A percentile compares a stretch with the other conserved stretches of the same genome.
phyloP scores from a whole-genome alignment of 805 yeast species.

The Pichia insulana region DNA sequence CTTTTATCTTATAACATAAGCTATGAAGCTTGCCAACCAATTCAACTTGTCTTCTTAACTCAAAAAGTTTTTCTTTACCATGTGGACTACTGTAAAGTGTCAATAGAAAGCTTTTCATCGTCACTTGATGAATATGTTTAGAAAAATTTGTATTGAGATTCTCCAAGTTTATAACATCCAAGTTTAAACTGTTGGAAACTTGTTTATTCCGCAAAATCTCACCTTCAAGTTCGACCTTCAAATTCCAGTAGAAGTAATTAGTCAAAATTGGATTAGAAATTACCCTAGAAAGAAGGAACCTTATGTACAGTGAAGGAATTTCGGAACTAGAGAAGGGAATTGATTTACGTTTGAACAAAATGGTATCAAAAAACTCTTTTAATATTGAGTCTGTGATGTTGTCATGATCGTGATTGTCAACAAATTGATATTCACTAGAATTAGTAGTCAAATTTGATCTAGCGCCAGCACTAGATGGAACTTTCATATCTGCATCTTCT shows the following conservation, averaged over 20 bases:
- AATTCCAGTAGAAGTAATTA: constrained; percentile 83
- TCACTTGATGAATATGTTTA: constrained; percentile 18
- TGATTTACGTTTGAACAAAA: constrained; percentile 11
- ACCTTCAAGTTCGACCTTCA: constrained; percentile 81
- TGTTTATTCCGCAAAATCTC: constrained; percentile 25
- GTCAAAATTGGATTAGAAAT: constrained; percentile 59
- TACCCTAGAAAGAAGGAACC: constrained; percentile 68
- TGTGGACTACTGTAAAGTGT: constrained; percentile 17
- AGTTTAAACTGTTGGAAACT: not conserved
- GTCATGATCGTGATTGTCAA: constrained; percentile 18
- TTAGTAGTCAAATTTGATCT: constrained; percentile 21
- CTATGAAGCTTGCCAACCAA: constrained; percentile 58
- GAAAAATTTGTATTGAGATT: not conserved
- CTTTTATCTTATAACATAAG: constrained; percentile 56
- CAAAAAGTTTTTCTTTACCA: constrained; percentile 24
- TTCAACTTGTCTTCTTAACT: constrained; percentile 45
- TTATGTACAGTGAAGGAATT: constrained; percentile 52
- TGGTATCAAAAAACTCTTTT: constrained; percentile 18
- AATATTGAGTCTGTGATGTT: constrained; percentile 16
- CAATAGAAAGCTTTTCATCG: constrained; percentile 25
- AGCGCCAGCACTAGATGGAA: constrained; percentile 4
- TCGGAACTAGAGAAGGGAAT: constrained; percentile 15
- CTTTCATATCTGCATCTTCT: constrained; percentile 2
- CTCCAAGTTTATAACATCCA: not conserved
- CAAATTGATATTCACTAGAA: constrained; percentile 28